Evolutionary conservation across 345 rosid genomes (phyloP).

Genomic region (Euclidium syriacum): DNA sequence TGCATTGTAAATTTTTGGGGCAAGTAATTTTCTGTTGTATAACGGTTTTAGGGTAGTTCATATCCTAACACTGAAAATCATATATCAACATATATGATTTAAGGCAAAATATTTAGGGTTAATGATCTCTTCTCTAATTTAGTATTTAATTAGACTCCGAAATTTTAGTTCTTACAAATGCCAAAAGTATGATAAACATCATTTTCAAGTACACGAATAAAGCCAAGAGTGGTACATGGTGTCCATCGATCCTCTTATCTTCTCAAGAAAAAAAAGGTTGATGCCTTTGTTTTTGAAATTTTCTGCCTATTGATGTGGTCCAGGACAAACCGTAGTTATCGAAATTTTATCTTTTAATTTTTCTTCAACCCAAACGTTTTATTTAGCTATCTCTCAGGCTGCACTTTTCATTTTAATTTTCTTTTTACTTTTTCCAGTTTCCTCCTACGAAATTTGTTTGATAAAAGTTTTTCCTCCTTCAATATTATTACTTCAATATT

Average conservation of each 20-base stretch:
- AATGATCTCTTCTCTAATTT: conserved; percentile 2
- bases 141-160: not conserved
- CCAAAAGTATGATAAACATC: conserved; percentile 11
- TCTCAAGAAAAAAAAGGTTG: conserved; percentile 30
- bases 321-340: conserved; percentile 20
- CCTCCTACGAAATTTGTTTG: too few relatives aligned
- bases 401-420: not conserved
- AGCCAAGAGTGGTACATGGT: conserved; percentile 20
- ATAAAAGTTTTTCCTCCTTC: too few relatives aligned
- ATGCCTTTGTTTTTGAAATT: conserved; percentile 24
- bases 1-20: too few relatives aligned
- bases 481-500: not conserved
- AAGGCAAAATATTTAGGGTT: not conserved
- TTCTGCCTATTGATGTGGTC: conserved; percentile 32
- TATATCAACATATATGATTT: not conserved
- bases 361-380: not conserved
- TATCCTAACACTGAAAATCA: too few relatives aligned
- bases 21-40: too few relatives aligned
- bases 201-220: conserved; percentile 19
- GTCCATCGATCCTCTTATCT: conserved; percentile 27
- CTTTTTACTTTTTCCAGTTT: not conserved
- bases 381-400: not conserved
- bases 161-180: not conserved
- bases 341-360: not conserved
- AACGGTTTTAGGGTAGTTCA: too few relatives aligned